phyloP scores from a whole-genome alignment of 305 asterid species.

The Fraxinus dipetala region DNA sequence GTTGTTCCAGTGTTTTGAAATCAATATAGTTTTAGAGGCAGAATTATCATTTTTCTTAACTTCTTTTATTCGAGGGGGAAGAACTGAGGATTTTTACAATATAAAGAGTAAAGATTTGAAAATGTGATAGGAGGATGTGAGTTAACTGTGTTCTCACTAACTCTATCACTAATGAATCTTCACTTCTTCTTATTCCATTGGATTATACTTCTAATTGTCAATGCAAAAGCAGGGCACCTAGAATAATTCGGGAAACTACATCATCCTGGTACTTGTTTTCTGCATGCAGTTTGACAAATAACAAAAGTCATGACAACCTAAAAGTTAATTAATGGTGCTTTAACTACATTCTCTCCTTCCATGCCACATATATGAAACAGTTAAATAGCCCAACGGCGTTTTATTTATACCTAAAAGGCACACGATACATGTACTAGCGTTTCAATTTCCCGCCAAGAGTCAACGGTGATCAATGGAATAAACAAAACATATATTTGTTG shows the following conservation, averaged over 20 bases:
- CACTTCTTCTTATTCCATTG: background rate
- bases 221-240: background rate
- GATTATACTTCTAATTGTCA: background rate
- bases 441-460: background rate
- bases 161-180: background rate
- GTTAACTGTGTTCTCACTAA: background rate
- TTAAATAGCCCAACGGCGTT: background rate
- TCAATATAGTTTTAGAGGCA: background rate
- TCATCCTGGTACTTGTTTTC: background rate
- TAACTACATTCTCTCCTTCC: background rate
- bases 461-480: background rate
- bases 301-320: background rate
- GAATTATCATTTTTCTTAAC: background rate
- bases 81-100: background rate
- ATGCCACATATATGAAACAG: background rate
- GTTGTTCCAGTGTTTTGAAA: background rate
- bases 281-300: background rate
- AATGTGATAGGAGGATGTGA: background rate
- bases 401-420: background rate
- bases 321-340: background rate
- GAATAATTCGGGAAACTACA: background rate
- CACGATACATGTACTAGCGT: background rate
- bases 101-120: background rate
- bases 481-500: background rate
- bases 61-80: background rate